Percentiles rank a stretch among this genome's conserved stretches.
Evolutionary conservation across 495 filamentous ascomycete genomes (phyloP).

Genomic region (Tuber melanosporum): DNA sequence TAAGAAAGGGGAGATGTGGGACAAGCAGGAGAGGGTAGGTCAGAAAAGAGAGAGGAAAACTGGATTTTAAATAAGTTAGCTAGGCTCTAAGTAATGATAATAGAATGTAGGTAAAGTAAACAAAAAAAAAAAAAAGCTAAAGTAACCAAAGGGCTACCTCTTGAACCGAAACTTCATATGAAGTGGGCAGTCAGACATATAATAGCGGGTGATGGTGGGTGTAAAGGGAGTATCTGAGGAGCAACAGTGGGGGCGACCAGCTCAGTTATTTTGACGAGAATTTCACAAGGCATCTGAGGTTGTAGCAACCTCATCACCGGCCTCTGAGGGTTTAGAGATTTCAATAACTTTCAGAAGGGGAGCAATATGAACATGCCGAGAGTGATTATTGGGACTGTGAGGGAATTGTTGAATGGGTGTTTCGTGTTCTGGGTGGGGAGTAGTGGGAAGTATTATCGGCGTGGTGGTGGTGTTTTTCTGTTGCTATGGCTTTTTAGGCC

Average conservation of each 20-base stretch:
- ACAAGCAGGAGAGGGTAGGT: no score
- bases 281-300: background rate
- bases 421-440: background rate
- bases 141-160: no score
- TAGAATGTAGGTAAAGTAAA: no score
- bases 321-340: background rate
- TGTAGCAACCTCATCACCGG: background rate
- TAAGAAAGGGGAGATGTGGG: no score
- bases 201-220: background rate
- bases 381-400: background rate
- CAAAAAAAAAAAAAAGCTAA: no score
- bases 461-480: background rate
- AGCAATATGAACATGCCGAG: background rate
- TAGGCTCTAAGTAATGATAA: no score
- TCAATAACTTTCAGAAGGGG: background rate
- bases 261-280: background rate
- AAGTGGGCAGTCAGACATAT: no score
- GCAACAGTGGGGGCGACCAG: background rate
- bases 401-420: background rate
- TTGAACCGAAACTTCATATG: no score
- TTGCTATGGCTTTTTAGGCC: background rate
- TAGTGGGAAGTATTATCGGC: background rate
- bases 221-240: background rate
- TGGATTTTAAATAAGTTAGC: no score
- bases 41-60: no score